These are phyloP conservation scores for Hymenoscyphus fructigenus DNA, from an alignment of 2,329 filamentous ascomycete species.

Conservation along the genomic window DNA sequence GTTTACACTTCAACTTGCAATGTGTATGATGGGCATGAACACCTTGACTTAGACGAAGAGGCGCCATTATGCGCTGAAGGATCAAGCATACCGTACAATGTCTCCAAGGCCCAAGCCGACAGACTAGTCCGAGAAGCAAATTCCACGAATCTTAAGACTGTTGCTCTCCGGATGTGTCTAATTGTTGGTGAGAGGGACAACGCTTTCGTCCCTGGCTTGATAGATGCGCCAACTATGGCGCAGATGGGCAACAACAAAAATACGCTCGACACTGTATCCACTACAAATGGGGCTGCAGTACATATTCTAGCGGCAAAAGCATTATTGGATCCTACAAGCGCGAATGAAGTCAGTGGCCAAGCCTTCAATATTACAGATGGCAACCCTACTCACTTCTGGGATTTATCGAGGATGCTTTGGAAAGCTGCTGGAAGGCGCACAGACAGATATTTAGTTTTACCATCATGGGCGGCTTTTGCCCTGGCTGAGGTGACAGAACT, in stretches of 20 bases:
- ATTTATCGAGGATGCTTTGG: neutral
- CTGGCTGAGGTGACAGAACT: neutral
- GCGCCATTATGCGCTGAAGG: neutral
- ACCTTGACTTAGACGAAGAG: neutral
- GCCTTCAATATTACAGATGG: constrained; percentile 4
- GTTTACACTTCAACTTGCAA: neutral
- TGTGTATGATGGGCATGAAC: neutral
- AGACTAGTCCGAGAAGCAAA: neutral
- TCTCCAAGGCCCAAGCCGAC: constrained; percentile 1
- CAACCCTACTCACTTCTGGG: neutral
- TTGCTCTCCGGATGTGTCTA: neutral
- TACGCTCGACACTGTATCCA: too few species aligned
- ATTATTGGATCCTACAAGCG: neutral
- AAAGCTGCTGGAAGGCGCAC: neutral
- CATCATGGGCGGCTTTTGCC: neutral
- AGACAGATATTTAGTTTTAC: neutral
- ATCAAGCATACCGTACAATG: neutral
- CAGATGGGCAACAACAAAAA: neutral
- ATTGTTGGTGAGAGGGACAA: neutral
- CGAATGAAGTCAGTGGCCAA: neutral
- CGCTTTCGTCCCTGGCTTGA: neutral
- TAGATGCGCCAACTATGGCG: neutral
- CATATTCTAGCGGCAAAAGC: too few species aligned
- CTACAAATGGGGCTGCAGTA: too few species aligned
- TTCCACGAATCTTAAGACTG: too few species aligned